Evolutionary conservation across 805 yeast genomes (phyloP), one percentile per base, ranked within the genome.

Genomic region (Starmerella apis): DNA sequence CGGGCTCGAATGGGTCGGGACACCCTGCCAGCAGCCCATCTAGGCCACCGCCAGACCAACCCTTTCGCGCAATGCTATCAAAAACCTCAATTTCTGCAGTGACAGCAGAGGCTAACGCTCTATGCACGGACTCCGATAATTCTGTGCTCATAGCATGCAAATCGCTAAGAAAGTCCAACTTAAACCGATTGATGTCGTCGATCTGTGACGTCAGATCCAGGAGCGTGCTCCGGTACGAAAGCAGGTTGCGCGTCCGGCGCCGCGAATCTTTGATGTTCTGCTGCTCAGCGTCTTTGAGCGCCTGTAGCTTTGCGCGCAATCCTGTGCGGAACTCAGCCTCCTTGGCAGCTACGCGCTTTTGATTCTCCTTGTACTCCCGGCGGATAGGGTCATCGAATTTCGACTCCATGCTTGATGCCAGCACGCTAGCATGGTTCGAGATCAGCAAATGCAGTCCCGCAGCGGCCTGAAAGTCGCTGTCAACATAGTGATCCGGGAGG

Each of bases 31-130:
- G 68, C 47, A 83, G 67, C 23, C 75, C 80, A 60, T 86, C 95
- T 30, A 86, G 67, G 0, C 95, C 95, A 24, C 90, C 92, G 13
- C 94, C 95, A 3, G 82, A 74, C 85, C 87, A 81, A 4, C 94
- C 92, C 61, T 86, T 86, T 50, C 78, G 72, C 0, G 94, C 94
- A 20, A 86, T 78, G 24, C 83, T 81, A 59, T 84, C 94, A 58
- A 77, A 79, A 18, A 86, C 78, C 59, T 85, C 92, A 16, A 86
- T 78, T 62, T 86, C 90, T 2, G 92, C 88, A 45, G 86, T 69
- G 1, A 85, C 80, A 4, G 83, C 70, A 1, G 82, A 72, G 1
- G 86, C 81, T 1, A 85, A 72, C 47, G 73, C 71, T 18, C 67
- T 64, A 42, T 83, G 69, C 4, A 84, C 68, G 23, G 71, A 67